Evolutionary conservation across 208 protist genomes (phyloP).

Genomic region (Polymyxa betae): DNA sequence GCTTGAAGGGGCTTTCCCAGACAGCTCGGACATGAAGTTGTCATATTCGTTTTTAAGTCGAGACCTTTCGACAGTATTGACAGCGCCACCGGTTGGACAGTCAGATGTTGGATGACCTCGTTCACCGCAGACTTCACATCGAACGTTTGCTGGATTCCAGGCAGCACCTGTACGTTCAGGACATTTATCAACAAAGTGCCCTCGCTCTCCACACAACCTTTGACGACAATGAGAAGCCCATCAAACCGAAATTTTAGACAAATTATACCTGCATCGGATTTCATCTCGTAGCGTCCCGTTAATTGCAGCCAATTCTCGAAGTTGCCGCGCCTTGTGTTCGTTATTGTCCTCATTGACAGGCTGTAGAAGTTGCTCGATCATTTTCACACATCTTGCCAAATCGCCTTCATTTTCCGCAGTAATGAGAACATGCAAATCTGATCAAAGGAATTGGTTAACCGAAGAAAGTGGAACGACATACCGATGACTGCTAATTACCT

Average conservation of each 20-base stretch:
- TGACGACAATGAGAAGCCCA: too few relatives aligned
- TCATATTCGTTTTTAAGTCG: conserved; percentile 51
- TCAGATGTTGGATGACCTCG: conserved; percentile 45
- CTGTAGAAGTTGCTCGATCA: conserved; percentile 72
- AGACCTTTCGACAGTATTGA: conserved; percentile 28
- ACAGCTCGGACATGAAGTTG: conserved; percentile 54
- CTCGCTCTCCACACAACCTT: conserved; percentile 59
- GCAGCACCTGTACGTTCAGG: conserved; percentile 55
- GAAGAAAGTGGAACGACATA: neutral
- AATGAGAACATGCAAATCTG: conserved; percentile 77
- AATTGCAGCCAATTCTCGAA: conserved; percentile 76
- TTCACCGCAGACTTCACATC: conserved; percentile 55
- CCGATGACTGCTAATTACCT: too few relatives aligned
- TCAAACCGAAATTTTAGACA: too few relatives aligned
- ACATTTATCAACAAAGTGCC: conserved; percentile 59
- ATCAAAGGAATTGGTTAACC: neutral
- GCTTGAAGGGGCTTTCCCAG: neutral
- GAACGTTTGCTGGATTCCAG: conserved; percentile 56
- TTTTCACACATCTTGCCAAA: conserved; percentile 67
- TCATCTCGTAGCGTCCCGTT: conserved; percentile 81
- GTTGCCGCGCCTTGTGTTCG: conserved; percentile 77
- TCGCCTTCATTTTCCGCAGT: conserved; percentile 69
- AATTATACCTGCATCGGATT: conserved; percentile 66
- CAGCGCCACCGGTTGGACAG: conserved; percentile 50
- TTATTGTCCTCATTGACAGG: conserved; percentile 74